Base-by-base conservation (phyloP, 2,329 filamentous ascomycete species). In the Fusarium sp. region DNA sequence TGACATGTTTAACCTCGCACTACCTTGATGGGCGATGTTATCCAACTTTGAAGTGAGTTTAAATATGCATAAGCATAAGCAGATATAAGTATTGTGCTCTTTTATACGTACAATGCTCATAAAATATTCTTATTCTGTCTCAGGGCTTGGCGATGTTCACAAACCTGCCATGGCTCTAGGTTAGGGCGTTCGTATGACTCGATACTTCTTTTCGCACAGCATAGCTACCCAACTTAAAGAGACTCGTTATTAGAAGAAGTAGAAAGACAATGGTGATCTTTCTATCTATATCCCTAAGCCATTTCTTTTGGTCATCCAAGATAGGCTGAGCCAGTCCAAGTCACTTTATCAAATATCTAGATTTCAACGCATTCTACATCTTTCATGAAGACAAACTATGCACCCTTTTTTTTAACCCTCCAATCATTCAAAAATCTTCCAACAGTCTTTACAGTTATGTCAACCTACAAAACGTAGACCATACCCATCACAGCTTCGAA, bases 401-500 rank as follows among this genome's bases (percentile, higher is more conserved):
- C 6, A 50, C 0, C 2, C 18, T 9, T 50, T 24, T 20, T 31
- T 52, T 52, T n/a, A 8, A 3, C 18, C 6, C 6, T 52, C 18
- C 18, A 52, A n/a, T 14, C 18, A 3, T 6, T 1, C 6, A 8
- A 18, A 52, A 6, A 20, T 5, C 5, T 1, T 14, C 11, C 10
- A 14, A 6, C 14, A 14, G 20, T 16, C 6, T 22, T 4, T 29
- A 6, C 45, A 50, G 3, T 1, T 29, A 5, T n/a, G 10, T 8
- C 5, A 52, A 52, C 16, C n/a, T 3, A 5, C 22, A 6, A 16
- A 1, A 47, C 2, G 1, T 0, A 27, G 8, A 9, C 14, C 14
- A 8, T 10, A 0, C 24, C 45, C 22, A 2, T 16, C 42, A 73
- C 29, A 73, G 13, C 29, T 61, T 73, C 13, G 71, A 38, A 0